Percentiles rank a stretch among this genome's conserved stretches.
phyloP scores from a whole-genome alignment of 306 rosid genomes.

The Parietaria judaica region DNA sequence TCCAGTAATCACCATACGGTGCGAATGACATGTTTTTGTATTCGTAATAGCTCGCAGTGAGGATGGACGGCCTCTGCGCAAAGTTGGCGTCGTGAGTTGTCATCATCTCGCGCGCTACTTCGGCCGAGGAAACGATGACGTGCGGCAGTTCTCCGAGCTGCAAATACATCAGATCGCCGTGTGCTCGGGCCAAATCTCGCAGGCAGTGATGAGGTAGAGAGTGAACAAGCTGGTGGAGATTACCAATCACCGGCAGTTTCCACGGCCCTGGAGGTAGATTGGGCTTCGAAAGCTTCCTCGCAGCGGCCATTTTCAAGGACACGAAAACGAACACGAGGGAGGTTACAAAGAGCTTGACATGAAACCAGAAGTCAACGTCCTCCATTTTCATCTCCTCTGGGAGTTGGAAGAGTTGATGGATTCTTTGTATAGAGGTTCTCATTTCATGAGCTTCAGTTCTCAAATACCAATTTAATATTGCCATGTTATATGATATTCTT shows the following conservation, averaged over 20 bases:
- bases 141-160: conserved; percentile 28
- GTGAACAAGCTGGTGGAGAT: conserved; percentile 17
- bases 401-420: too few species aligned
- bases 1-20: conserved; percentile 20
- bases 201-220: conserved; percentile 17
- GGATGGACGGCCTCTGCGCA: conserved; percentile 11
- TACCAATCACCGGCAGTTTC: conserved; percentile 23
- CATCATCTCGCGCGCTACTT: conserved; percentile 28
- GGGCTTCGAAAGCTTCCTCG: background rate
- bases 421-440: too few species aligned
- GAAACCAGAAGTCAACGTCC: too few species aligned
- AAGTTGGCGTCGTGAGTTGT: conserved; percentile 24
- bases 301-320: background rate
- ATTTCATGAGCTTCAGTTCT: too few species aligned
- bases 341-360: background rate
- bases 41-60: conserved; percentile 9
- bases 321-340: conserved; percentile 2
- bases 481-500: too few species aligned
- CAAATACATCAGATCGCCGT: conserved; percentile 18
- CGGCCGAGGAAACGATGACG: conserved; percentile 30
- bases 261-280: conserved; percentile 21
- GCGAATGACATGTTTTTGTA: conserved; percentile 24
- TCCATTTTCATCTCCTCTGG: too few species aligned
- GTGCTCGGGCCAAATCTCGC: conserved; percentile 17
- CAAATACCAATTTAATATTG: too few species aligned